Conservation (phyloP, 768 basidiomycete genomes). For the Xerocomus potaroensis region DNA sequence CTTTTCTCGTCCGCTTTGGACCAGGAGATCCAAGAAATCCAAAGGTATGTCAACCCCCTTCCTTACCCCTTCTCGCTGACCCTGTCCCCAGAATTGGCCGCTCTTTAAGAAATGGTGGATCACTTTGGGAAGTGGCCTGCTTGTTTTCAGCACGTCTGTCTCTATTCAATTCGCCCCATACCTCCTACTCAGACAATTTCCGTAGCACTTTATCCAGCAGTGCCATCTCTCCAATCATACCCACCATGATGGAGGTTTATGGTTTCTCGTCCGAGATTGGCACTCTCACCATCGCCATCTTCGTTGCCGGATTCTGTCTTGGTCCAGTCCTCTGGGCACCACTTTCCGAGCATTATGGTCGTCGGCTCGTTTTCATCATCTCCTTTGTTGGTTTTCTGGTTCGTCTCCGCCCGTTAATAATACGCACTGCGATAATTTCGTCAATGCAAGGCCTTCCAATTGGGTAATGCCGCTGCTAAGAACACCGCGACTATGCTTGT, state of each 20-base stretch:
- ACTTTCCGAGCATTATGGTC: slow-evolving; percentile 51
- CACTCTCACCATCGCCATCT: slow-evolving; percentile 55
- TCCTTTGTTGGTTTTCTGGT: slow-evolving; percentile 56
- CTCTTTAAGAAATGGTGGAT: too few species aligned
- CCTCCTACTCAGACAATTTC: too few species aligned
- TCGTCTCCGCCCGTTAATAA: slow-evolving; percentile 10
- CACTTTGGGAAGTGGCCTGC: slow-evolving; percentile 39
- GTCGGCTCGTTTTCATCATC: slow-evolving; percentile 52
- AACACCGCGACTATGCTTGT: slow-evolving; percentile 63
- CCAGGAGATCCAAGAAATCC: slow-evolving; percentile 44
- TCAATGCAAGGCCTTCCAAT: slow-evolving; percentile 47
- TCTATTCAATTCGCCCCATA: background rate
- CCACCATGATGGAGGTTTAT: slow-evolving; percentile 43
- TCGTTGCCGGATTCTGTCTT: slow-evolving; percentile 62
- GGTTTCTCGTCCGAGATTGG: slow-evolving; percentile 49
- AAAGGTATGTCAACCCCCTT: slow-evolving; percentile 31
- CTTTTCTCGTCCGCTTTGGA: slow-evolving; percentile 30
- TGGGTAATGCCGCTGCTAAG: slow-evolving; percentile 56
- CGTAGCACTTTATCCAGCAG: slow-evolving; percentile 60
- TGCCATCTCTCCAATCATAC: slow-evolving; percentile 49
- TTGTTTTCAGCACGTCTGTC: slow-evolving; percentile 54
- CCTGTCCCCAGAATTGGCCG: slow-evolving; percentile 49
- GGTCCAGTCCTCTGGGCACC: slow-evolving; percentile 62
- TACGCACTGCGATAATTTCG: background rate
- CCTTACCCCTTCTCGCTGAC: background rate